Base-by-base conservation (phyloP, 176 grass and related monocot species). In the Chrysopogon serrulatus region DNA sequence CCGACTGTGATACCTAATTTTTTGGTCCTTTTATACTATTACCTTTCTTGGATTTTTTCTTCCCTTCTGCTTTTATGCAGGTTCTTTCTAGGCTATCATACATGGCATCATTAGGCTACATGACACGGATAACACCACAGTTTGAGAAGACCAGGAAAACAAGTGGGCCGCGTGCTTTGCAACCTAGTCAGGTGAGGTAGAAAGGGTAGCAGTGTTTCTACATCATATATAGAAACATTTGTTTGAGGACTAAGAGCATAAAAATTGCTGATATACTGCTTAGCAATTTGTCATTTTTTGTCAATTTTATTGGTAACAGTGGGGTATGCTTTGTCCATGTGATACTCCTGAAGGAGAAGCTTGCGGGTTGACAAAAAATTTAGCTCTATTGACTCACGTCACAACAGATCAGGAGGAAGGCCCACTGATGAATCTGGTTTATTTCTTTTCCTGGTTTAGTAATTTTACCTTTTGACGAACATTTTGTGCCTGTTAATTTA, bases 301-400 rank as follows among this genome's bases (percentile, higher is more conserved):
- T 68, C 24, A 41, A 37, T 74, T 41, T 73, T 59, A 30, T 90
- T 37, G 86, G 63, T 77, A 85, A 95, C 79, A 98, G 96, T 98
- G 96, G 96, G 96, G 96, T 65, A 98, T 98, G 96, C 93, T 98
- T 88, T 98, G 96, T 43, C 96, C 96, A 78, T 95, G 93, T 90
- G 96, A 98, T 82, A 98, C 96, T 64, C 96, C 96, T 65, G 96
- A 98, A 95, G 96, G 96, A 84, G 93, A 98, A 91, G 93, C 89
- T 81, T 98, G 96, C 62, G 96, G 96, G 37, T 88, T 98, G 80
- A 98, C 91, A 68, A 98, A 98, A 95, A 95, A 98, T 86, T 92
- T 98, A 79, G 93, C 96, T 79, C 86, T 98, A 57, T 85, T 98
- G 83, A 86, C 96, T 80, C 96, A 95, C 18, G 93, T 98, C 76